Base-by-base conservation (phyloP, 768 basidiomycete genomes). In the Hygrophorus pudorinus region DNA sequence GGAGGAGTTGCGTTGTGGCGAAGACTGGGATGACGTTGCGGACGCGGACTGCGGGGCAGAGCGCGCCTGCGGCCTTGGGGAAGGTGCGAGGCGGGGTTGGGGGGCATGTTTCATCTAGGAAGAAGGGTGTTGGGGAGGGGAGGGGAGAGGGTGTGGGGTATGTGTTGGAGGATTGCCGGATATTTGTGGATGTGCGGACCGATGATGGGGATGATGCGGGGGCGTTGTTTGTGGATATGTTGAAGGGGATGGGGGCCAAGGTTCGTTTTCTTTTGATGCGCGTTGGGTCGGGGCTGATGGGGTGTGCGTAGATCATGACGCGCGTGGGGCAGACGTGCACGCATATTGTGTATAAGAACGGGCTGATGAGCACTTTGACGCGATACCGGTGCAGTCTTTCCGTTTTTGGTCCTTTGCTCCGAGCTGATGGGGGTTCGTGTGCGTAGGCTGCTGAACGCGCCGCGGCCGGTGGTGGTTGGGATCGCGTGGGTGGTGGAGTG, bases 401-500 rank as follows among this genome's bases (percentile, higher is more conserved):
- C 38, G 24, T 39, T 49, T 6, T 11, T 5, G 18, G 21, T 33
- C 9, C 16, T 4, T 7, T 31, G n/a, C n/a, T 24, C 12, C 21
- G 39, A 13, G 6, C 37, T 12, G 16, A 33, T 30, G 2, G 34
- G 17, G 24, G n/a, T n/a, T n/a, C 21, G 20, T 7, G 39, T 7
- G 24, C 35, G 8, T 28, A 85, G 84, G 42, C 56, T 78, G 38
- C 63, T 86, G 17, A 66, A 76, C 36, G 80, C 87, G 32, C 85
- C 74, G 59, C 55, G 81, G 54, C 90, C 90, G 0, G 51, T 65
- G 18, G 79, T 89, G 12, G 83, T 94, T 12, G 85, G 87, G 6
- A 86, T 91, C 51, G 82, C 78, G 13, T 92, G 90, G 90, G 84
- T 93, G 4, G 85, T 91, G 2, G 80, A 87, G 55, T 93, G 88